These are phyloP conservation scores for Solanum etuberosum DNA, from an alignment of 257 asterid genomes.

Conservation along the genomic window DNA sequence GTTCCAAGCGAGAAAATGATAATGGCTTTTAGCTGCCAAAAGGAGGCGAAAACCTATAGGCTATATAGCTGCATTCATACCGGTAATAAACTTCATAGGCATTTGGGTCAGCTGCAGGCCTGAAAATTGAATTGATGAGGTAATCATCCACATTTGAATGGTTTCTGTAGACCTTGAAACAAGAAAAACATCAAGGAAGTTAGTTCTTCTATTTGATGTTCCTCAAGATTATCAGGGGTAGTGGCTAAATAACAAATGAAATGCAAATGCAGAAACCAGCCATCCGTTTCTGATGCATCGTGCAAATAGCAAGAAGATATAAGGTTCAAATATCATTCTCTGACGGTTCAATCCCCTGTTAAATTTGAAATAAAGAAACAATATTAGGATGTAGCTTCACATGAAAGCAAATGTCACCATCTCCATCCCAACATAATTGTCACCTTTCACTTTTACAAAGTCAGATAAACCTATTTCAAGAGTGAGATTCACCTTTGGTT, in stretches of 20 bases:
- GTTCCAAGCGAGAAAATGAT: neutral
- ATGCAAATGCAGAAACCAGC: neutral
- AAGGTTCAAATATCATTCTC: neutral
- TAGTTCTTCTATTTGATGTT: neutral
- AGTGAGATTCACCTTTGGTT: neutral
- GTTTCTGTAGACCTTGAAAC: conserved; percentile 54
- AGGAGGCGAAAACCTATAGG: neutral
- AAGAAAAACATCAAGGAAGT: neutral
- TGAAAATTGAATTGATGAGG: conserved; percentile 61
- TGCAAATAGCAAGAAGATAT: neutral
- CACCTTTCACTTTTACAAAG: neutral
- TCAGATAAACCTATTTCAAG: neutral
- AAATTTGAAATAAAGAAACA: neutral
- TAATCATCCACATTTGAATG: conserved; percentile 78
- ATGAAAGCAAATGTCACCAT: neutral
- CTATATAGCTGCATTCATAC: conserved; percentile 15
- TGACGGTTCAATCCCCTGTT: neutral
- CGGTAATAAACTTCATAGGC: conserved; percentile 95
- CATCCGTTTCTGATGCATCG: neutral
- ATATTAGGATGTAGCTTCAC: neutral
- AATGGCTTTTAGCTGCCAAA: neutral
- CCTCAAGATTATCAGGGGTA: neutral
- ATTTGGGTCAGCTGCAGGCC: conserved; percentile 81
- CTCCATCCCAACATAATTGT: neutral
- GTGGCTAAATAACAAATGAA: neutral